These are phyloP conservation scores for Coemansia sp. DNA, from an alignment of 192 early-diverging fungal genomes.

Conservation along the genomic window DNA sequence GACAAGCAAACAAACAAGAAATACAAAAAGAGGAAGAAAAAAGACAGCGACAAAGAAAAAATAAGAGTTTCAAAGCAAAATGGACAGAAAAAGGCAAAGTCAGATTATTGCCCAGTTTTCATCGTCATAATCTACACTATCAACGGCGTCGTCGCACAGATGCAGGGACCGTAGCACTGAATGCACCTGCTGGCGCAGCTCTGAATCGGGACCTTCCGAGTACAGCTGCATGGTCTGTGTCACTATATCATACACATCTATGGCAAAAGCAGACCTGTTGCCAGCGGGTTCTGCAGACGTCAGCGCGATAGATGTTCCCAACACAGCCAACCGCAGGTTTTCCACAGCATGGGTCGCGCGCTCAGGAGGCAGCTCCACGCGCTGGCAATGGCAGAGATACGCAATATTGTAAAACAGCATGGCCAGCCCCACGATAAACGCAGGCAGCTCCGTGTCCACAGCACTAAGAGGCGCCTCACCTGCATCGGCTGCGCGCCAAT, in stretches of 20 bases:
- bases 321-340: slow-evolving; percentile 38
- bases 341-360: slow-evolving; percentile 32
- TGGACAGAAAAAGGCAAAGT: not conserved
- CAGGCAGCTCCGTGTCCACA: slow-evolving; percentile 18
- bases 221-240: slow-evolving; percentile 39
- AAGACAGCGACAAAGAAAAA: not conserved
- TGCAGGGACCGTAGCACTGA: slow-evolving; percentile 34
- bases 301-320: slow-evolving; percentile 4
- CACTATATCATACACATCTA: slow-evolving; percentile 41
- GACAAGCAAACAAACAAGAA: not conserved
- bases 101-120: slow-evolving; percentile 49
- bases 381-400: slow-evolving; percentile 38
- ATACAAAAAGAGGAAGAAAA: not conserved
- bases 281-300: slow-evolving; percentile 18
- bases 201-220: slow-evolving; percentile 6
- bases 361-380: slow-evolving; percentile 34
- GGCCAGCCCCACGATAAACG: slow-evolving; percentile 43
- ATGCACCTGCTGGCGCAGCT: slow-evolving; percentile 32
- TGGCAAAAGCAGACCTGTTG: slow-evolving; percentile 18
- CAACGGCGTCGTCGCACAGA: slow-evolving; percentile 51
- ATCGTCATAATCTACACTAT: slow-evolving; percentile 38
- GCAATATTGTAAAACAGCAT: slow-evolving; percentile 51
- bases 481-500: slow-evolving; percentile 35
- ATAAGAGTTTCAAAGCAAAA: not conserved
- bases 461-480: slow-evolving; percentile 39